Conservation (phyloP, 2,329 filamentous ascomycete genomes). For the Coniochaeta hoffmannii region DNA sequence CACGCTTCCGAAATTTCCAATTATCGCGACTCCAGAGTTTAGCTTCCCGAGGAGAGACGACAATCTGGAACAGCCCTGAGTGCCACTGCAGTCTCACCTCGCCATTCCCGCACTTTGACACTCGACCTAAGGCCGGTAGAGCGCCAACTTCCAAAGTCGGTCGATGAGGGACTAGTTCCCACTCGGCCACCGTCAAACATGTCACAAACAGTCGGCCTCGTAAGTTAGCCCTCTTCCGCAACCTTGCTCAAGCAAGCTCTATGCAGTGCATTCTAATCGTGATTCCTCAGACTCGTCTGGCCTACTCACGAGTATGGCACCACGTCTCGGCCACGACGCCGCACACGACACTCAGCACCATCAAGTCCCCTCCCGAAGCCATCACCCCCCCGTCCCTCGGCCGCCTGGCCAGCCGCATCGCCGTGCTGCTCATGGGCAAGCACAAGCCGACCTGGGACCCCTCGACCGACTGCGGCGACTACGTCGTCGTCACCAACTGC, state of each 20-base stretch:
- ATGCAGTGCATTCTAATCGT: not conserved
- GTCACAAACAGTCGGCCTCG: slow-evolving; percentile 74
- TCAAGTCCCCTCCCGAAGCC: slow-evolving; percentile 42
- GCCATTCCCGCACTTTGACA: not conserved
- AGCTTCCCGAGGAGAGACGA: not conserved
- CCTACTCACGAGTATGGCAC: slow-evolving; percentile 96
- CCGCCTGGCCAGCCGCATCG: slow-evolving; percentile 81
- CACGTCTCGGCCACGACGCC: slow-evolving; percentile 64
- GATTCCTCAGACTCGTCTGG: slow-evolving; percentile 70
- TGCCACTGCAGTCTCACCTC: not conserved
- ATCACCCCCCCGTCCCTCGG: slow-evolving; percentile 73
- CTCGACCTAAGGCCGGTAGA: not conserved
- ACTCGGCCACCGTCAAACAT: slow-evolving; percentile 37
- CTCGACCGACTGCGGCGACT: slow-evolving; percentile 97
- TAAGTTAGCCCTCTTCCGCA: slow-evolving; percentile 32
- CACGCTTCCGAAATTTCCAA: not conserved
- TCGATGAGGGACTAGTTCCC: slow-evolving; percentile 24
- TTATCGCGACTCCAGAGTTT: not conserved
- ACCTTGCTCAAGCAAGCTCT: slow-evolving; percentile 5
- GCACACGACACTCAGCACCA: slow-evolving; percentile 47
- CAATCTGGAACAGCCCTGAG: not conserved
- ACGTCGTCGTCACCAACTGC: slow-evolving; percentile 91
- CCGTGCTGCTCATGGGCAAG: slow-evolving; percentile 89
- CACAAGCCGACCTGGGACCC: slow-evolving; percentile 98
- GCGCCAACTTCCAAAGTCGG: not conserved